Conservation (phyloP, 805 yeast genomes). For the Spathaspora hagerdaliae region DNA sequence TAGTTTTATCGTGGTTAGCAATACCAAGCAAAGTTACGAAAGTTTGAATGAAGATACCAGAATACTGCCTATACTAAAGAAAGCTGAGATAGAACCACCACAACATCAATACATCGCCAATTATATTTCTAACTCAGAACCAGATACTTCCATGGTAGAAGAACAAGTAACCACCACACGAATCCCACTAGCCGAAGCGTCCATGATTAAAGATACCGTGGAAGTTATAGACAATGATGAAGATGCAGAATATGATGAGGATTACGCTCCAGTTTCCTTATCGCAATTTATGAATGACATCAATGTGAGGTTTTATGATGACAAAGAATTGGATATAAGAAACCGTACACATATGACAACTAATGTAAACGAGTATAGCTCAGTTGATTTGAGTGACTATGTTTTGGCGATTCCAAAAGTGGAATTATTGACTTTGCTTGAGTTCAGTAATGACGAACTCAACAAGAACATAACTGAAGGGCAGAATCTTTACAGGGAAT, state of each 20-base stretch:
- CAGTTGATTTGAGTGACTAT: slow-evolving; percentile 28
- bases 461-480: slow-evolving; percentile 49
- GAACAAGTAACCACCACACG: slow-evolving; percentile 15
- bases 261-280: slow-evolving; percentile 31
- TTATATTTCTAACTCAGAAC: not conserved
- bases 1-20: too few relatives aligned
- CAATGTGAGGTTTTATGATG: slow-evolving; percentile 43
- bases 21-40: too few relatives aligned
- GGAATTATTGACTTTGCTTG: slow-evolving; percentile 45
- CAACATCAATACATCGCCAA: not conserved
- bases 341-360: slow-evolving; percentile 8
- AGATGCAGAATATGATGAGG: slow-evolving; percentile 17
- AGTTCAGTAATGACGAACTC: slow-evolving; percentile 53
- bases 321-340: slow-evolving; percentile 33
- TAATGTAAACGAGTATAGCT: slow-evolving; percentile 3
- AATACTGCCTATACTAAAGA: too few relatives aligned
- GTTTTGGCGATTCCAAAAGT: slow-evolving; percentile 36
- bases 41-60: too few relatives aligned
- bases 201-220: slow-evolving; percentile 2
- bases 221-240: slow-evolving; percentile 9
- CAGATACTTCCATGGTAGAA: slow-evolving; percentile 4
- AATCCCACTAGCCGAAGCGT: slow-evolving; percentile 24
- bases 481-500: slow-evolving; percentile 40
- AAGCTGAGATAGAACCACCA: not conserved
- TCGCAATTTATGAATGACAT: slow-evolving; percentile 36